phyloP scores from a whole-genome alignment of 305 asterid species.

The Fraxinus albicans region DNA sequence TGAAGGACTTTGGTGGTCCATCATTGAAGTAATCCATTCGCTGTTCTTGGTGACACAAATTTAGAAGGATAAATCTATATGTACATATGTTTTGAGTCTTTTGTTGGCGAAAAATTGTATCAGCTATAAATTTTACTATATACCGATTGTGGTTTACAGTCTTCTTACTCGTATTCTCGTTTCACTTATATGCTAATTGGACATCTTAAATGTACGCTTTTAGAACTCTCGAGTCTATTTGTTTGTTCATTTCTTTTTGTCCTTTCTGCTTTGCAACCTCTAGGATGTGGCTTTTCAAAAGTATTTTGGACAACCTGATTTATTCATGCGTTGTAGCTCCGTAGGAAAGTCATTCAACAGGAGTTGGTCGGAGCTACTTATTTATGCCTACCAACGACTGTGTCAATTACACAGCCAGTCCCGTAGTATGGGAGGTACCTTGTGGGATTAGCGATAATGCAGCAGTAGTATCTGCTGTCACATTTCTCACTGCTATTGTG shows the following conservation, averaged over 20 bases:
- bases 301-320: slow-evolving; percentile 59
- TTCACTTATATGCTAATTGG: background rate
- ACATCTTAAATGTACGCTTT: background rate
- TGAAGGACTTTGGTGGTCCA: background rate
- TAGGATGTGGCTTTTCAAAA: slow-evolving; percentile 55
- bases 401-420: slow-evolving; percentile 15
- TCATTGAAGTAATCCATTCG: slow-evolving; percentile 10
- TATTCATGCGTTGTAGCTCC: slow-evolving; percentile 44
- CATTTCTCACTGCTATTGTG: slow-evolving; percentile 53
- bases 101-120: background rate
- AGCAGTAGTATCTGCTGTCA: slow-evolving; percentile 47
- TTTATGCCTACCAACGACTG: slow-evolving; percentile 19
- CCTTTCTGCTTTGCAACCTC: slow-evolving; percentile 40
- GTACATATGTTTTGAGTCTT: background rate
- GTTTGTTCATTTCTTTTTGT: background rate
- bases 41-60: slow-evolving; percentile 85
- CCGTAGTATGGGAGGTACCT: slow-evolving; percentile 53
- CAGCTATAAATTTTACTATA: background rate
- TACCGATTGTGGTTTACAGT: background rate
- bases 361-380: slow-evolving; percentile 22
- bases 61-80: slow-evolving; percentile 32
- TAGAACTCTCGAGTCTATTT: background rate
- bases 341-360: slow-evolving; percentile 20
- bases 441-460: slow-evolving; percentile 51
- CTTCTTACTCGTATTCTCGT: background rate